Conservation (phyloP, 176 grass and related monocot species). For the Chloris gayana region DNA sequence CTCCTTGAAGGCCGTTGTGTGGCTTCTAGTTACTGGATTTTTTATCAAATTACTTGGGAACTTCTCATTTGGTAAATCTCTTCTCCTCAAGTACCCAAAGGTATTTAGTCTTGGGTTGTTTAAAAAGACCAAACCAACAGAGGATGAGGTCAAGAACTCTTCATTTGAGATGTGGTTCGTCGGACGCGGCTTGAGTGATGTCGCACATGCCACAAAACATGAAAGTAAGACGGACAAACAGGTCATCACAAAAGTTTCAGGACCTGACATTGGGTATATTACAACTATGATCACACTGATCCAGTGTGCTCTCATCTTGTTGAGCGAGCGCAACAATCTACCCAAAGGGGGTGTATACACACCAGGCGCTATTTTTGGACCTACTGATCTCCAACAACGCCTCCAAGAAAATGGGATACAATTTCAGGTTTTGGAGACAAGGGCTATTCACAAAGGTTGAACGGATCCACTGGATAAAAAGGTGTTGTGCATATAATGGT, state of each 20-base stretch:
- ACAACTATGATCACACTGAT: slow-evolving; percentile 73
- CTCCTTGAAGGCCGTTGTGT: slow-evolving; percentile 42
- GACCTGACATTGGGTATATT: slow-evolving; percentile 72
- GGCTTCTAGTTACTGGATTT: slow-evolving; percentile 50
- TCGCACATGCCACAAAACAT: slow-evolving; percentile 6
- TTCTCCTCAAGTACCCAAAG: slow-evolving; percentile 74
- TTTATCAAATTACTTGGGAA: slow-evolving; percentile 54
- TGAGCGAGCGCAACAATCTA: slow-evolving; percentile 62
- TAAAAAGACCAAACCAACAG: slow-evolving; percentile 64
- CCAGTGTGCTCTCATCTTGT: slow-evolving; percentile 68
- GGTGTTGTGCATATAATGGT: too few relatives aligned
- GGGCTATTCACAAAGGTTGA: slow-evolving; percentile 12
- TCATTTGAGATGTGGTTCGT: slow-evolving; percentile 93
- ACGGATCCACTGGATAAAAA: too few relatives aligned
- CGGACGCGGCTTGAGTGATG: slow-evolving; percentile 55
- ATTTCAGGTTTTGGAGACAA: slow-evolving; percentile 58
- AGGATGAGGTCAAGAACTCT: slow-evolving; percentile 73
- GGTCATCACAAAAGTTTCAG: slow-evolving; percentile 72
- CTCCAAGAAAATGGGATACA: slow-evolving; percentile 74
- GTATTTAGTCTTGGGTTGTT: slow-evolving; percentile 71
- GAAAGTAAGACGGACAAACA: slow-evolving; percentile 67
- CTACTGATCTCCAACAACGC: slow-evolving; percentile 71
- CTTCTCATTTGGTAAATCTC: slow-evolving; percentile 60
- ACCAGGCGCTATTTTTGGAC: slow-evolving; percentile 56
- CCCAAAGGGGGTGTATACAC: slow-evolving; percentile 78